Percentiles rank a stretch among this genome's conserved stretches.
These are phyloP conservation scores for Theobroma cacao DNA, from an alignment of 345 rosid genomes.

Conservation along the genomic window DNA sequence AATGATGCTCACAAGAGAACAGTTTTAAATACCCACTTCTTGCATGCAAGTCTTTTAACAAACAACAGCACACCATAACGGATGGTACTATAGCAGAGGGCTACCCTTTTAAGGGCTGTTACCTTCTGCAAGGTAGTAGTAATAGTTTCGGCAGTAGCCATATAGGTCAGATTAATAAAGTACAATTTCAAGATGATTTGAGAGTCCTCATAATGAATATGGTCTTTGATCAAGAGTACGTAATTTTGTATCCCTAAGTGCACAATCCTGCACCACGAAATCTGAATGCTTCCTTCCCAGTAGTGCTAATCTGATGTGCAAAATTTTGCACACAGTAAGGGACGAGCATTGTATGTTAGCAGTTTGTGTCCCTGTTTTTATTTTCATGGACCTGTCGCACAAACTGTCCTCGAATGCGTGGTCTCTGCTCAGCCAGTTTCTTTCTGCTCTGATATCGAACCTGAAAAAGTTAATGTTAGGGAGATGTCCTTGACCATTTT, in stretches of 20 bases:
- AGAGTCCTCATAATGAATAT: background rate
- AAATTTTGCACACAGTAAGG: background rate
- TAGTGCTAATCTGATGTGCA: background rate
- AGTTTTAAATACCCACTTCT: background rate
- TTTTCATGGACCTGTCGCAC: slow-evolving; percentile 36
- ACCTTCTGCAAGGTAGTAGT: background rate
- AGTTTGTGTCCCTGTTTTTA: slow-evolving; percentile 16
- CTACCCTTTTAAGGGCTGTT: slow-evolving; percentile 12
- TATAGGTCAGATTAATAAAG: background rate
- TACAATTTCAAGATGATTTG: slow-evolving; percentile 6
- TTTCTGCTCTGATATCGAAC: slow-evolving; percentile 59
- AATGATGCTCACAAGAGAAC: background rate
- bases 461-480: slow-evolving; percentile 23
- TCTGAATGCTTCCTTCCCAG: slow-evolving; percentile 6
- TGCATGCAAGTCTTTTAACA: slow-evolving; percentile 6
- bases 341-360: slow-evolving; percentile 8
- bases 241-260: background rate
- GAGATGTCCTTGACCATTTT: background rate
- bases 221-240: background rate
- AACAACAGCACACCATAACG: background rate
- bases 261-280: slow-evolving; percentile 12
- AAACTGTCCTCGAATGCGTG: slow-evolving; percentile 54
- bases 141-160: background rate
- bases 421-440: slow-evolving; percentile 56
- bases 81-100: background rate